phyloP scores from a whole-genome alignment of 2,329 filamentous ascomycete species.

The Aureobasidium sp. region DNA sequence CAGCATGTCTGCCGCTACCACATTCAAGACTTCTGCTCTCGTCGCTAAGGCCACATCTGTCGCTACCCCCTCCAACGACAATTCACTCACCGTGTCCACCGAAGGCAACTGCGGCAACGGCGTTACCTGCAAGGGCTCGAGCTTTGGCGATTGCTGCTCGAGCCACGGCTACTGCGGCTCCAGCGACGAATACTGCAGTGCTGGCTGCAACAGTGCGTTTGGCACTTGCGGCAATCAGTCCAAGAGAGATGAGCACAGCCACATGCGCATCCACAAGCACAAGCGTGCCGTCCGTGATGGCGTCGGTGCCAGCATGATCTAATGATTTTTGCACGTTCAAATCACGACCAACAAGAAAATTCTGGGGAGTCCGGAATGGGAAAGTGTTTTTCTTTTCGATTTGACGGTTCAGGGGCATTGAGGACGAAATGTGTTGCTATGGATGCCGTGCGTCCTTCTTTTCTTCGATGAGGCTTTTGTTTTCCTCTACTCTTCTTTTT shows the following conservation, averaged over 20 bases:
- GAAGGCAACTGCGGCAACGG: constrained; percentile 14
- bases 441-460: not conserved
- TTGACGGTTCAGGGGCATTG: not conserved
- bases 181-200: not conserved
- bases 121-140: constrained; percentile 11
- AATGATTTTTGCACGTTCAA: not conserved
- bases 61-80: not conserved
- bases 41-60: not conserved
- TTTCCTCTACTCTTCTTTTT: not conserved
- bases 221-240: constrained; percentile 1
- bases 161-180: constrained; percentile 13
- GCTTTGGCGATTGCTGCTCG: constrained; percentile 15
- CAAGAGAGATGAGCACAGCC: constrained; percentile 4
- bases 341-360: not conserved
- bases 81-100: constrained; percentile 2
- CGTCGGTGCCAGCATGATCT: not conserved
- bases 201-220: not conserved
- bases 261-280: constrained; percentile 4
- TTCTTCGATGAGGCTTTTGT: not conserved
- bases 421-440: not conserved
- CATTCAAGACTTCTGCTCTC: not conserved
- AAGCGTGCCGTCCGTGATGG: not conserved
- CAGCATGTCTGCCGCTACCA: not conserved
- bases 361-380: not conserved
- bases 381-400: not conserved